Conservation (phyloP, 768 basidiomycete genomes). For the Gelatoporia subvermispora region DNA sequence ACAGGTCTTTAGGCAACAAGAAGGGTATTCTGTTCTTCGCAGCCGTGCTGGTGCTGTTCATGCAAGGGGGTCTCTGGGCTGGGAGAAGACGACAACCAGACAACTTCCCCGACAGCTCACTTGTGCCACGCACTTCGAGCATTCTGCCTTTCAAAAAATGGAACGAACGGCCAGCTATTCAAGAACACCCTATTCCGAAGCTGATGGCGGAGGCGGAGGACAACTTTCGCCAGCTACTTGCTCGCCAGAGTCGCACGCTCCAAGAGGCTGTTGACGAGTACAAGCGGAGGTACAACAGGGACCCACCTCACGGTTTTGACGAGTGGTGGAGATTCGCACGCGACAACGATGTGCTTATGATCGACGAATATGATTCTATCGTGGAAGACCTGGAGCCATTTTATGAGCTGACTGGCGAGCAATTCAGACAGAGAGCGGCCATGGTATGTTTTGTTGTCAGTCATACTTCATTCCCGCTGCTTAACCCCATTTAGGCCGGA, state of each 20-base stretch:
- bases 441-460: slow-evolving; percentile 39
- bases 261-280: slow-evolving; percentile 80
- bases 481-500: slow-evolving; percentile 47
- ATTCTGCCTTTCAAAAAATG: slow-evolving; percentile 18
- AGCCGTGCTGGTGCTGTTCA: slow-evolving; percentile 24
- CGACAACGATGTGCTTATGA: slow-evolving; percentile 67
- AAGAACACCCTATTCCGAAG: slow-evolving; percentile 76
- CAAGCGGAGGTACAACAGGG: slow-evolving; percentile 63
- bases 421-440: slow-evolving; percentile 58
- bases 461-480: slow-evolving; percentile 1
- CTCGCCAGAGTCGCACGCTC: slow-evolving; percentile 75
- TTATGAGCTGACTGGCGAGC: slow-evolving; percentile 67
- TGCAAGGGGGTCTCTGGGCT: slow-evolving; percentile 30
- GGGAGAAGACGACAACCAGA: slow-evolving; percentile 17
- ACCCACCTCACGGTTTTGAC: slow-evolving; percentile 90
- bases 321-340: slow-evolving; percentile 82
- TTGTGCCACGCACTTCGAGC: slow-evolving; percentile 15
- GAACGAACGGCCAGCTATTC: slow-evolving; percentile 15
- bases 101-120: slow-evolving; percentile 21
- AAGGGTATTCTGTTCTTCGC: slow-evolving; percentile 23
- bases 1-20: slow-evolving; percentile 6
- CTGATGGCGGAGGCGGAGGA: slow-evolving; percentile 82
- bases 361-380: slow-evolving; percentile 89
- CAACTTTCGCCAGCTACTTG: slow-evolving; percentile 62
- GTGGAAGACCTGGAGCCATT: slow-evolving; percentile 80